These are phyloP conservation scores for Penicillium decumbens DNA, from an alignment of 2,329 filamentous ascomycete species.

Conservation along the genomic window DNA sequence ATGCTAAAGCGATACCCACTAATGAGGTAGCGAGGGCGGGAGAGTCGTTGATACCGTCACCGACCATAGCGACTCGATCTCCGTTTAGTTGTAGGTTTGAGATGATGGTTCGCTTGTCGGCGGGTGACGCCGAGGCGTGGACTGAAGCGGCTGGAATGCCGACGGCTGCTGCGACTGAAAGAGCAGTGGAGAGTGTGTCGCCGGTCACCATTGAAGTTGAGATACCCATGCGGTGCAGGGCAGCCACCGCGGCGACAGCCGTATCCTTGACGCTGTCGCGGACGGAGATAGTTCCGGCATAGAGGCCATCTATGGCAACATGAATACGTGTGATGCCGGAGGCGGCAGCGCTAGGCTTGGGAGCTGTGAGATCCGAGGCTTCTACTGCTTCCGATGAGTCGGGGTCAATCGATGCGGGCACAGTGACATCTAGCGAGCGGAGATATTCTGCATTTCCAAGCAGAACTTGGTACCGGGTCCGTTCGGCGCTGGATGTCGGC, in stretches of 20 bases:
- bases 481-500: slow-evolving; percentile 63
- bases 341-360: slow-evolving; percentile 36
- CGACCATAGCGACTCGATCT: slow-evolving; percentile 88
- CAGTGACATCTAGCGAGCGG: slow-evolving; percentile 59
- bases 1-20: slow-evolving; percentile 86
- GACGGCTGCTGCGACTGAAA: slow-evolving; percentile 75
- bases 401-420: slow-evolving; percentile 41
- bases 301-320: slow-evolving; percentile 75
- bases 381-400: slow-evolving; percentile 25
- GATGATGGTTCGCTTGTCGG: slow-evolving; percentile 85
- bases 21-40: slow-evolving; percentile 89
- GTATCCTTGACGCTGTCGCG: slow-evolving; percentile 88
- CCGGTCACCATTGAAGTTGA: slow-evolving; percentile 89
- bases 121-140: slow-evolving; percentile 80
- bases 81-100: slow-evolving; percentile 68
- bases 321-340: slow-evolving; percentile 86
- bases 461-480: slow-evolving; percentile 69
- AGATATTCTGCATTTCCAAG: slow-evolving; percentile 80
- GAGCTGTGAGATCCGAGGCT: slow-evolving; percentile 25
- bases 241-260: slow-evolving; percentile 72
- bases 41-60: slow-evolving; percentile 97
- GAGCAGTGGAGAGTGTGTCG: slow-evolving; percentile 77
- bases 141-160: slow-evolving; percentile 74
- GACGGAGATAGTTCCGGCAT: slow-evolving; percentile 76
- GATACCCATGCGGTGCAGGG: slow-evolving; percentile 78